These are phyloP conservation scores for Lathyrus sativus DNA, from an alignment of 306 rosid species.

Conservation along the genomic window DNA sequence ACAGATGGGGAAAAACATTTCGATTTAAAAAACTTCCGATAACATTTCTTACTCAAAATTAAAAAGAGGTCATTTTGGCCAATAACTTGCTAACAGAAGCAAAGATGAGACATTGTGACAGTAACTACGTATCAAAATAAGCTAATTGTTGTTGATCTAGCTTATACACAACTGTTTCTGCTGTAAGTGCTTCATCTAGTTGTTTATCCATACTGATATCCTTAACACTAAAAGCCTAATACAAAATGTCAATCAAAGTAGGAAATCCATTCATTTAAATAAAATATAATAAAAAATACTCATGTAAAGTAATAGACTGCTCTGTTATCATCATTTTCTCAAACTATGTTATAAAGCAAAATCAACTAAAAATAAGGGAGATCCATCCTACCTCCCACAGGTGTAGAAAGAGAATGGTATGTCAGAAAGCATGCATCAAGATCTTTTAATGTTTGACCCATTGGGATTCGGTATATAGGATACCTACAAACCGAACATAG, in stretches of 20 bases:
- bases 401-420: constrained; percentile 67
- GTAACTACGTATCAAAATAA: background rate
- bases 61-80: background rate
- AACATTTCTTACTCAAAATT: background rate
- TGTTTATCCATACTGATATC: too few relatives aligned
- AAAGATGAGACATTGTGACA: background rate
- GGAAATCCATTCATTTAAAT: background rate
- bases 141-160: too few relatives aligned
- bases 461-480: constrained; percentile 94
- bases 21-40: background rate
- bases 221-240: constrained; percentile 10
- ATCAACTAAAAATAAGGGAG: constrained; percentile 11
- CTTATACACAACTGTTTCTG: too few relatives aligned
- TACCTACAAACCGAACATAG: constrained; percentile 59
- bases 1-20: background rate
- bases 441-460: constrained; percentile 90
- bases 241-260: constrained; percentile 17
- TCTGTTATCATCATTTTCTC: background rate
- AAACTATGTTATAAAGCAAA: constrained; percentile 11
- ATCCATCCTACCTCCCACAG: constrained; percentile 59
- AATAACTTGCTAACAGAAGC: background rate
- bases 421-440: constrained; percentile 91
- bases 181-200: too few relatives aligned
- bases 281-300: background rate
- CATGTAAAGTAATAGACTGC: background rate